phyloP scores from a whole-genome alignment of 164 flowering plant species.

The Pachysandra terminalis region DNA sequence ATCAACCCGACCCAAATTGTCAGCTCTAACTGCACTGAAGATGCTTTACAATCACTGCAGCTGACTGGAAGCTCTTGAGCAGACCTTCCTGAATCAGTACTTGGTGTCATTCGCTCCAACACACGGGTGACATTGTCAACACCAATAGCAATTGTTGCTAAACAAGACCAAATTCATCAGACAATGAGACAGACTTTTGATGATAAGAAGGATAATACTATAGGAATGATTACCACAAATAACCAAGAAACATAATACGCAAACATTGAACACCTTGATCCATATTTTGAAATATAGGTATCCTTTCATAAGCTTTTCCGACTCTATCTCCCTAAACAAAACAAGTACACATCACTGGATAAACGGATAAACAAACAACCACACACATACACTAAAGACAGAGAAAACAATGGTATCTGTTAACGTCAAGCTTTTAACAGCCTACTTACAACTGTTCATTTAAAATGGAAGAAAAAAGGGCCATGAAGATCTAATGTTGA shows the following conservation, averaged over 20 bases:
- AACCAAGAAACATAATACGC: not conserved
- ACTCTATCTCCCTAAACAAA: constrained; percentile 49
- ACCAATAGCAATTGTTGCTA: constrained; percentile 83
- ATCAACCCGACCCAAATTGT: too few species aligned
- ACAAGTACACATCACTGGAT: not conserved
- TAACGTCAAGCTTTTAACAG: too few species aligned
- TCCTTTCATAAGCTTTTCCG: constrained; percentile 34
- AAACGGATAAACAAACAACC: constrained; percentile 1
- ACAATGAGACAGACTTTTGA: not conserved
- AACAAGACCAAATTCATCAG: not conserved
- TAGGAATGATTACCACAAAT: not conserved
- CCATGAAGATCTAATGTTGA: too few species aligned
- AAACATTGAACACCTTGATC: constrained; percentile 55
- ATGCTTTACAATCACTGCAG: constrained; percentile 13
- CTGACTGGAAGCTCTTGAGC: constrained; percentile 11
- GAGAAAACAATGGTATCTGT: too few species aligned
- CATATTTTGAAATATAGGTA: constrained; percentile 67
- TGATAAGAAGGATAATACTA: not conserved
- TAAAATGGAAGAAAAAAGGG: too few species aligned
- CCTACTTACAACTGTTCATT: too few species aligned
- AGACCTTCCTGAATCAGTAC: constrained; percentile 12
- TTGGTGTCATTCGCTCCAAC: constrained; percentile 65
- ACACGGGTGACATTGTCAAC: constrained; percentile 85
- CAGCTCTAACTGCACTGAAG: constrained; percentile 44
- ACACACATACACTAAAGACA: not conserved